Base-by-base conservation (phyloP, 495 filamentous ascomycete species). In the Cladorrhinum samala region DNA sequence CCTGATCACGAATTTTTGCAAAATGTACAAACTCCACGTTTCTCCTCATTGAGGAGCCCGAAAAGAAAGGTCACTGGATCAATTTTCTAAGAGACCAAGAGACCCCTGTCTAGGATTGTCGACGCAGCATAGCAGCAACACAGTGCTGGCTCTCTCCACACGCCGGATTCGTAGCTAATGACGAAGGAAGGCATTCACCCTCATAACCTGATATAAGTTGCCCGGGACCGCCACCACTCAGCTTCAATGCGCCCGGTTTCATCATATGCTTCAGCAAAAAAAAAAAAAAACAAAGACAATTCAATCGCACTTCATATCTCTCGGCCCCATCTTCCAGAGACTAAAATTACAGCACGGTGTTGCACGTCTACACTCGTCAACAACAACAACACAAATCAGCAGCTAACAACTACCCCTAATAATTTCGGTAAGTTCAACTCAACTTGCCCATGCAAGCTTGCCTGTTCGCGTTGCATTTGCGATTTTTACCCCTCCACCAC, bases 121-220 rank as follows among this genome's bases (percentile, higher is more conserved):
- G 33, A 50, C 9, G 23, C 23, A 24, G 17, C 40, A n/a, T n/a
- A n/a, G n/a, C n/a, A n/a, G n/a, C n/a, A 6, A 41, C 39, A 41
- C 39, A 41, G 39, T 41, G 20, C 39, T n/a, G 20, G 20, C 39
- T 41, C 11, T n/a, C 17, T n/a, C 17, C 39, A n/a, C 27, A 13
- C 46, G 27, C 50, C 56, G 51, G 52, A 48, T 56, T 50, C 41
- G 46, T 44, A 41, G 27, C 44, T 51, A 41, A 54, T 55, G 52
- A 45, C 44, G 43, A 55, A 59, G 53, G 54, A 52, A 57, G 54
- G 52, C 51, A 33, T 47, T 42, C 27, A 33, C 11, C 27, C 11
- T 16, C 6, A 45, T 44, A 13, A 41, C 20, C 36, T 37, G 56
- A 60, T 65, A 65, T 65, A 65, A 65, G 62, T 65, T 59, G 62